phyloP scores from a whole-genome alignment of 2,329 filamentous ascomycete genomes.

The Ustulina deusta region DNA sequence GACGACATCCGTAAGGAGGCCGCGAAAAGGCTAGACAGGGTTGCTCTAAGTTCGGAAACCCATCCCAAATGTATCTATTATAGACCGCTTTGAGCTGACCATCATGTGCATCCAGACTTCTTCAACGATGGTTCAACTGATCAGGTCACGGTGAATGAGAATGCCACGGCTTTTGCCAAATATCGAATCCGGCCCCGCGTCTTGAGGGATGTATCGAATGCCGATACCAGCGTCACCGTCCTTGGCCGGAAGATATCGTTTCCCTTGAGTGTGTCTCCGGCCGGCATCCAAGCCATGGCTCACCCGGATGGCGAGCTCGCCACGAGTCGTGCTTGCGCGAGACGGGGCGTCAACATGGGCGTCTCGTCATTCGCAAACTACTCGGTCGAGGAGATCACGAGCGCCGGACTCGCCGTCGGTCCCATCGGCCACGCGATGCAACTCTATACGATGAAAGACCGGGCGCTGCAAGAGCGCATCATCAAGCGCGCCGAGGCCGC shows the following conservation, averaged over 20 bases:
- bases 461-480: slow-evolving; percentile 56
- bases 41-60: slow-evolving; percentile 18
- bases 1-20: slow-evolving; percentile 27
- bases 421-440: slow-evolving; percentile 64
- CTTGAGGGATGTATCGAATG: slow-evolving; percentile 55
- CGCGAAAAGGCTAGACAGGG: slow-evolving; percentile 18
- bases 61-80: not conserved
- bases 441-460: slow-evolving; percentile 63
- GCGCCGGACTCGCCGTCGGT: slow-evolving; percentile 53
- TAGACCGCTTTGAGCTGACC: not conserved
- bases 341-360: slow-evolving; percentile 56
- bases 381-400: slow-evolving; percentile 53
- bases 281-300: slow-evolving; percentile 65
- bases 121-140: slow-evolving; percentile 26
- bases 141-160: slow-evolving; percentile 22
- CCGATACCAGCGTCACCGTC: slow-evolving; percentile 57
- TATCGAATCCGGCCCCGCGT: slow-evolving; percentile 58
- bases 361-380: slow-evolving; percentile 57
- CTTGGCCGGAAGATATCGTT: slow-evolving; percentile 60
- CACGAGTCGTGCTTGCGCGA: slow-evolving; percentile 56
- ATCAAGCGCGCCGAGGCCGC: slow-evolving; percentile 55
- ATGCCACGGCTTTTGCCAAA: slow-evolving; percentile 21
- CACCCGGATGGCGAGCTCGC: slow-evolving; percentile 65
- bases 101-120: slow-evolving; percentile 7
- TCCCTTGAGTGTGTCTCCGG: slow-evolving; percentile 65